Base-by-base conservation (phyloP, 2,329 filamentous ascomycete species). In the Scedosporium dehoogii region DNA sequence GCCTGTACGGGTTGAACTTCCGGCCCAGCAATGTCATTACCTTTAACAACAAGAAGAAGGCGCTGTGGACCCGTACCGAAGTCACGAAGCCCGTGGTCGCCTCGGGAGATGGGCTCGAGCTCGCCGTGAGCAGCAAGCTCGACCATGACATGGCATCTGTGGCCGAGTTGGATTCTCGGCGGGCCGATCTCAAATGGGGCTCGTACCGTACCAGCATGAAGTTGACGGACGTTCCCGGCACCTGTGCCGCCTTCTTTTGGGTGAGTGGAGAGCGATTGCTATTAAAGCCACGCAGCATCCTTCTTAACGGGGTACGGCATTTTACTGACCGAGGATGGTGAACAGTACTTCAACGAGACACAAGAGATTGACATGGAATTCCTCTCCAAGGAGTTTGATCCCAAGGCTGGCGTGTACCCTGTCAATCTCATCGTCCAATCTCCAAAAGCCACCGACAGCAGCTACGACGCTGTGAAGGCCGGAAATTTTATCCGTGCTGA, bases 321-420 rank as follows among this genome's bases (percentile, higher is more conserved):
- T 61, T 44, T 48, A 16, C 12, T 61, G 25, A 33, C 59, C 14
- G 56, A 56, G n/a, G 2, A 16, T 44, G 25, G 58, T 44, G 29
- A 41, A 46, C 65, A 90, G 88, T 92, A 90, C 72, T 85, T 84
- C 74, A 90, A 91, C 72, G 85, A 92, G 72, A 88, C 87, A 1
- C 86, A 90, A 69, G 89, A 92, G 69, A 91, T 92, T 68, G 89
- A 92, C 70, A 85, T 92, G 74, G 90, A 93, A 67, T 90, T 92
- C 69, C 79, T 92, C 2, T 90, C 88, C 1, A 77, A 78, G 23
- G 79, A 91, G 65, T 89, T 87, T 70, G 77, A 83, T 63, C 66
- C 70, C 1, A 68, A 70, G 58, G 79, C 80, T 61, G 72, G 75
- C 27, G 77, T 77, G 38, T 87, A 81, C 65, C 82, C 85, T 0